These are phyloP conservation scores for Aureobasidium uvarum DNA, from an alignment of 2,329 filamentous ascomycete genomes.

Conservation along the genomic window DNA sequence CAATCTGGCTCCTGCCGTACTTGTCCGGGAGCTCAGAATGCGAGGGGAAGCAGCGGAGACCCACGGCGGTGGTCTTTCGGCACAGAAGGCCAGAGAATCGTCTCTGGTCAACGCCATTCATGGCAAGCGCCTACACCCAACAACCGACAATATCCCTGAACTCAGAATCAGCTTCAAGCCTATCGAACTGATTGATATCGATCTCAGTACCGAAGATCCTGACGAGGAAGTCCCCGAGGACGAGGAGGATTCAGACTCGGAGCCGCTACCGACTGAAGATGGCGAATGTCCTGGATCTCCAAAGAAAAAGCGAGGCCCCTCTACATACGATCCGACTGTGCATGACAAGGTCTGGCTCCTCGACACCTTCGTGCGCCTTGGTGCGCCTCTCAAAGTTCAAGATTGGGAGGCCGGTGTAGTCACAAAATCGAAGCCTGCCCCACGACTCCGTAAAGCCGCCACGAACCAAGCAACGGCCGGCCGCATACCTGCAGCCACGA, in stretches of 20 bases:
- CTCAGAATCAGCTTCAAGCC: slow-evolving; percentile 77
- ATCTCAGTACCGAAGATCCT: slow-evolving; percentile 70
- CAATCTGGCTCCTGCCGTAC: slow-evolving; percentile 71
- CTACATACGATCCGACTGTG: slow-evolving; percentile 63
- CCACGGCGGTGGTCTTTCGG: slow-evolving; percentile 36
- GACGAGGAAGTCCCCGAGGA: slow-evolving; percentile 60
- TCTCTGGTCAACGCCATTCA: slow-evolving; percentile 65
- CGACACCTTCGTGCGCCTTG: slow-evolving; percentile 61
- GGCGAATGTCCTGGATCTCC: slow-evolving; percentile 41
- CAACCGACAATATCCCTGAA: slow-evolving; percentile 73
- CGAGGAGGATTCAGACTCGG: slow-evolving; percentile 39
- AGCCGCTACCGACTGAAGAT: slow-evolving; percentile 33
- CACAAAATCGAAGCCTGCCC: slow-evolving; percentile 1
- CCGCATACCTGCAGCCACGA: slow-evolving; percentile 14
- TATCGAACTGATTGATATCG: slow-evolving; percentile 70
- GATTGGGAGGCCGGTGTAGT: slow-evolving; percentile 57
- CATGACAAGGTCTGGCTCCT: slow-evolving; percentile 68
- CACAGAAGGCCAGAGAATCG: slow-evolving; percentile 49
- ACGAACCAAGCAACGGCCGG: slow-evolving; percentile 11
- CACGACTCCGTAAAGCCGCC: slow-evolving; percentile 10
- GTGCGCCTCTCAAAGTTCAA: slow-evolving; percentile 63
- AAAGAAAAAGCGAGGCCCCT: slow-evolving; percentile 47
- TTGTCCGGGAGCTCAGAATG: slow-evolving; percentile 59
- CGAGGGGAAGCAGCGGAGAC: slow-evolving; percentile 33
- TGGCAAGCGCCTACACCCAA: slow-evolving; percentile 65